Conservation (phyloP, 257 asterid species). For the Solanum habrochaites region DNA sequence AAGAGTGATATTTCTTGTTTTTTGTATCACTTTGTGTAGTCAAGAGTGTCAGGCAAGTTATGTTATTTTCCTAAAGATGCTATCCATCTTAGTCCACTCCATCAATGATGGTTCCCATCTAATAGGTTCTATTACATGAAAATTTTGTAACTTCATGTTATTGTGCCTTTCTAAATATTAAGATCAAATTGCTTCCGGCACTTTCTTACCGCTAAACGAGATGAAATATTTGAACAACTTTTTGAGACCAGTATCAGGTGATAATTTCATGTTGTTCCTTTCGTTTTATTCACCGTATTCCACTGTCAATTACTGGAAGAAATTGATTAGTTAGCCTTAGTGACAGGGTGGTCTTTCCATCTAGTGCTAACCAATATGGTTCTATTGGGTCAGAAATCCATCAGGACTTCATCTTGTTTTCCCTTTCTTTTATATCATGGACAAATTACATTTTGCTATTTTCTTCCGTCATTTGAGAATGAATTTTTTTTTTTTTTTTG, state of each 20-base stretch:
- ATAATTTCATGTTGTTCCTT: neutral
- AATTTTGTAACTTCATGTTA: neutral
- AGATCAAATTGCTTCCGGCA: neutral
- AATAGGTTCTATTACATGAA: neutral
- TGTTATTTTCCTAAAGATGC: neutral
- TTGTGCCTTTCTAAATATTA: neutral
- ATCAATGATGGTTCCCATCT: neutral
- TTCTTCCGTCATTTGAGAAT: neutral
- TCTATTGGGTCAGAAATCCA: neutral
- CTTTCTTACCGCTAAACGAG: neutral
- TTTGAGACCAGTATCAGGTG: neutral
- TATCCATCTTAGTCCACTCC: neutral
- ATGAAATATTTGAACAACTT: neutral
- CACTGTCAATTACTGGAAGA: neutral
- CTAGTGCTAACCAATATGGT: neutral
- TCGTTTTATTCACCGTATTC: neutral
- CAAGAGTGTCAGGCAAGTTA: neutral
- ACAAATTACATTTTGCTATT: neutral
- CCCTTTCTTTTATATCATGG: neutral
- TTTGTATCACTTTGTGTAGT: neutral
- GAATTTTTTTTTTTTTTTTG: no score
- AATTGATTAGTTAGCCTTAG: neutral
- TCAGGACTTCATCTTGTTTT: neutral
- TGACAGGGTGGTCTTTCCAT: neutral
- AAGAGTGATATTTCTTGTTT: neutral